Evolutionary conservation across 345 rosid genomes (phyloP), one percentile per base, ranked within the genome.

Genomic region (Melaleuca alternifolia): DNA sequence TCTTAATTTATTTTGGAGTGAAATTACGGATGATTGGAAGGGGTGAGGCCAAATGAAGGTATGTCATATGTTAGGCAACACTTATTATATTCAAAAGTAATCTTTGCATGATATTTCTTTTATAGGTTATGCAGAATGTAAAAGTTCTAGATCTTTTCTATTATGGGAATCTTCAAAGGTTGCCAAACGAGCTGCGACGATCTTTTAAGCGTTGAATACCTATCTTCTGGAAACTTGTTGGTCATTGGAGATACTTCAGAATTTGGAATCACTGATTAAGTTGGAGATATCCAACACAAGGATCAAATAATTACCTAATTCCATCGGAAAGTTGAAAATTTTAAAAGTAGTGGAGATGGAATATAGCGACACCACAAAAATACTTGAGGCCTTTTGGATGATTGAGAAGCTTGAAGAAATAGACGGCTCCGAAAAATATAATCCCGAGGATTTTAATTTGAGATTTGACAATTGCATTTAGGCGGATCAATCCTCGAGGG

Each of bases 281-380:
- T 62, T 85, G 76, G 44, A 85, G 10, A 13, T 59, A n/a, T 23
- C 54, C 10, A 2, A 9, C 14, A n/a, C 86, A 12, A 0, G 0
- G 0, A 24, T 56, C 6, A 4, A 10, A 56, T n/a, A 24, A 23
- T 13, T 24, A 56, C 61, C 61, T 0, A 1, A 56, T 56, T 56
- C 28, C 13, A 56, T 56, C 13, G 0, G 1, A 56, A 8, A 56
- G 12, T 56, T 56, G 28, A 54, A 54, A 21, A 56, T 21, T 1
- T 56, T 56, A n/a, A 56, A 56, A 56, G 0, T 4, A 23, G 3
- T 56, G 59, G 23, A 54, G 1, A 54, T 54, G 26, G 0, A 0
- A 0, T 0, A 3, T 23, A 0, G 0, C 24, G 0, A 4, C 6
- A 23, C 24, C 9, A 1, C n/a, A 12, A 56, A 56, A 56, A 56